Evolutionary conservation across 257 asterid genomes (phyloP).

Genomic region (Ehretia macrophylla): DNA sequence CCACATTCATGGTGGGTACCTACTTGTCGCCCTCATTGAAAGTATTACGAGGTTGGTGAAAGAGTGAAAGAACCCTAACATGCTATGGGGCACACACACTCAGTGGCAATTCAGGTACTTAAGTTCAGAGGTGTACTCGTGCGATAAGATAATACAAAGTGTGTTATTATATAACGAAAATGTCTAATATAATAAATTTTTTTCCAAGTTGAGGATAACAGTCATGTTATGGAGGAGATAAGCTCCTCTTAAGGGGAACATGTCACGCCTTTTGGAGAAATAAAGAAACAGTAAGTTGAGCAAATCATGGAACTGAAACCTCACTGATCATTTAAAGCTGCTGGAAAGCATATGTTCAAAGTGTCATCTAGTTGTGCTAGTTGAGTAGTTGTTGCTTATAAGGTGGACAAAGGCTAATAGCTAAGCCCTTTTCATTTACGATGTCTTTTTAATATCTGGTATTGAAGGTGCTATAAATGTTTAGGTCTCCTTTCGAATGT

Average conservation of each 20-base stretch:
- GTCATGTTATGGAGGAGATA: conserved; percentile 19
- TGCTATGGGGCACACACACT: too few relatives aligned
- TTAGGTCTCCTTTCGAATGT: conserved; percentile 10
- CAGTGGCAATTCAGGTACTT: too few relatives aligned
- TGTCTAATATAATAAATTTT: too few relatives aligned
- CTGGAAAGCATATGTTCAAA: conserved; percentile 16
- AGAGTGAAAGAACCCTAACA: too few relatives aligned
- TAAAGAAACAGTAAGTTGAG: conserved; percentile 26
- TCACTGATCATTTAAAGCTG: conserved; percentile 11
- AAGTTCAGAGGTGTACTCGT: too few relatives aligned
- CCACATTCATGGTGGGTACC: conserved; percentile 23
- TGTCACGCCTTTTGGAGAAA: conserved; percentile 33
- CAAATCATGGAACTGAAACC: conserved; percentile 20
- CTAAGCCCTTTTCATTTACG: conserved; percentile 3
- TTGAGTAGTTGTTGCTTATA: conserved; percentile 32
- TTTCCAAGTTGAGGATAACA: too few relatives aligned
- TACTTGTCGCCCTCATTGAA: conserved; percentile 8
- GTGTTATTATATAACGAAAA: too few relatives aligned
- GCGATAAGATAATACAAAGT: too few relatives aligned
- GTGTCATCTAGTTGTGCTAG: neutral
- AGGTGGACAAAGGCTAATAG: conserved; percentile 39
- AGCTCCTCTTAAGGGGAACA: conserved; percentile 40
- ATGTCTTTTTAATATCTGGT: conserved; percentile 1
- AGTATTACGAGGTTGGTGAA: conserved; percentile 12
- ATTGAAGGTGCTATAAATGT: conserved; percentile 5